A percentile compares a stretch with the other conserved stretches of the same genome.
These are phyloP conservation scores for Globisporangium canariense DNA, from an alignment of 352 stramenopile species.

Conservation along the genomic window DNA sequence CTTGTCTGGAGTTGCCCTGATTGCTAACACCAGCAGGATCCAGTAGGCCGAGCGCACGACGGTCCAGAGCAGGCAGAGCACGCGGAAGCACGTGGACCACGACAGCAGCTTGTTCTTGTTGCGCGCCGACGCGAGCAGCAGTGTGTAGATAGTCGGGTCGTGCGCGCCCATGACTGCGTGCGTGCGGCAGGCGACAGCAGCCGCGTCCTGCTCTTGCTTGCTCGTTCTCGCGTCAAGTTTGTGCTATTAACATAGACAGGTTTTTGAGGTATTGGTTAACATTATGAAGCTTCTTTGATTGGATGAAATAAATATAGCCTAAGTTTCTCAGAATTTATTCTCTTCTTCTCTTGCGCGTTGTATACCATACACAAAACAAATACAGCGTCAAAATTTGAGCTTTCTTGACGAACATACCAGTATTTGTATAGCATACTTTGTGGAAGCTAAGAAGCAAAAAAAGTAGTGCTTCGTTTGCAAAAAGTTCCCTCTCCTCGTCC, in stretches of 20 bases:
- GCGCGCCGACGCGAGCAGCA: conserved; percentile 59
- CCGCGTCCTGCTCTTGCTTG: background rate
- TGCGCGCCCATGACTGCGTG: conserved; percentile 26
- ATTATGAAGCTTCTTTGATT: no score
- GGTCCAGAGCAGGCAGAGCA: conserved; percentile 80
- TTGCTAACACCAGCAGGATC: conserved; percentile 49
- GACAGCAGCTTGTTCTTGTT: conserved; percentile 85
- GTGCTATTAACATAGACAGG: no score
- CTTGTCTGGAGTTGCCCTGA: background rate
- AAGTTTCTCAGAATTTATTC: no score
- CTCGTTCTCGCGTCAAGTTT: background rate
- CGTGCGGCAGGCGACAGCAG: background rate
- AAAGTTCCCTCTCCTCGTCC: no score
- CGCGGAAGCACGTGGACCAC: conserved; percentile 81
- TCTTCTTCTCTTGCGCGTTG: no score
- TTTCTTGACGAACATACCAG: no score
- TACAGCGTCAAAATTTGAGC: no score
- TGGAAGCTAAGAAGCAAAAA: no score
- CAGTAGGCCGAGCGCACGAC: conserved; percentile 78
- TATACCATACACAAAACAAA: background rate
- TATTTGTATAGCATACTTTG: no score
- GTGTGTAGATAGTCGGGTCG: conserved; percentile 66
- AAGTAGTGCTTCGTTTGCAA: no score
- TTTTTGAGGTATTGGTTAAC: no score
- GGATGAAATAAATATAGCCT: no score